phyloP scores from a whole-genome alignment of 768 basidiomycete genomes.

The Pisolithus tinctorius region DNA sequence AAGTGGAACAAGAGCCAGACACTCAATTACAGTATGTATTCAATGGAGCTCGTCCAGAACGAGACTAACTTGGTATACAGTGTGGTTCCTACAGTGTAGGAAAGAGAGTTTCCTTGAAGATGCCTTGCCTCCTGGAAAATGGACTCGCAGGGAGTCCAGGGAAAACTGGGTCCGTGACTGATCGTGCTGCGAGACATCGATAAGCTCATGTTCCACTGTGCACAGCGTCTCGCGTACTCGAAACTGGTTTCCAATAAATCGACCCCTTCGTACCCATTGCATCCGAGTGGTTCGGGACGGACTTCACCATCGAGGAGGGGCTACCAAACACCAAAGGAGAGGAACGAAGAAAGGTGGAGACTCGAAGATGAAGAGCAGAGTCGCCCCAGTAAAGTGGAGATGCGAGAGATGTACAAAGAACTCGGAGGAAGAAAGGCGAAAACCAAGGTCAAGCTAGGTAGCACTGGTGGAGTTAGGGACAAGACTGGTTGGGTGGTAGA shows the following conservation, averaged over 20 bases:
- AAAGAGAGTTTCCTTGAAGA: slow-evolving; percentile 83
- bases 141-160: slow-evolving; percentile 92
- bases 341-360: slow-evolving; percentile 68
- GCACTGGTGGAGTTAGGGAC: slow-evolving; percentile 56
- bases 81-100: slow-evolving; percentile 92
- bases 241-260: slow-evolving; percentile 35
- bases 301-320: slow-evolving; percentile 49
- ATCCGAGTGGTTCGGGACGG: slow-evolving; percentile 40
- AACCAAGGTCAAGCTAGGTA: slow-evolving; percentile 69
- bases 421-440: slow-evolving; percentile 78
- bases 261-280: slow-evolving; percentile 30
- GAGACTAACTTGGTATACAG: slow-evolving; percentile 32
- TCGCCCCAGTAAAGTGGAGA: slow-evolving; percentile 69
- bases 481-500: slow-evolving; percentile 65
- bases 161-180: slow-evolving; percentile 65
- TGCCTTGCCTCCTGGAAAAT: slow-evolving; percentile 73
- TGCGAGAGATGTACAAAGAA: slow-evolving; percentile 90
- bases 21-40: slow-evolving; percentile 72
- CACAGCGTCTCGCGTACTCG: slow-evolving; percentile 46
- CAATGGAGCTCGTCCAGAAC: neutral
- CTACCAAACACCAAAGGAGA: slow-evolving; percentile 71
- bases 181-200: slow-evolving; percentile 11
- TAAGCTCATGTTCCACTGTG: neutral
- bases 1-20: slow-evolving; percentile 90
- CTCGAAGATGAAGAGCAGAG: slow-evolving; percentile 44